A percentile compares a stretch with the other conserved stretches of the same genome.
These are phyloP conservation scores for Neonectria faginata DNA, from an alignment of 2,329 filamentous ascomycete genomes.

Conservation along the genomic window DNA sequence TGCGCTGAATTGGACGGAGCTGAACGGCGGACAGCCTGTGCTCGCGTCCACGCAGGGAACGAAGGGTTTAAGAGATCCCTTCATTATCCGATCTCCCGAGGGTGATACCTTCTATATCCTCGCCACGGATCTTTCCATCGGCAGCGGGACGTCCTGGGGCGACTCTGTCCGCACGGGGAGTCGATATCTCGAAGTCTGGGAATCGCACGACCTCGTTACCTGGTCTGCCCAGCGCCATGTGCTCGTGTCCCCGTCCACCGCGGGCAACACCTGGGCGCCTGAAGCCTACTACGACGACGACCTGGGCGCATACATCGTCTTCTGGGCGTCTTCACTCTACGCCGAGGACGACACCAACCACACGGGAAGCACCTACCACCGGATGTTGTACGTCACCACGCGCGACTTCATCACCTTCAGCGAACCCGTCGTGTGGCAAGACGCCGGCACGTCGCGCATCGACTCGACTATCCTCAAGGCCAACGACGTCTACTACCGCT, in stretches of 20 bases:
- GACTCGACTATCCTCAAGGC: slow-evolving; percentile 63
- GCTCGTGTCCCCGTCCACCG: slow-evolving; percentile 60
- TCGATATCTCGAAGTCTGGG: slow-evolving; percentile 65
- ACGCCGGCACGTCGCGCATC: slow-evolving; percentile 62
- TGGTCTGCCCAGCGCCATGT: slow-evolving; percentile 65
- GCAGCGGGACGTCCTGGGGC: slow-evolving; percentile 64
- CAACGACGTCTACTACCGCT: slow-evolving; percentile 59
- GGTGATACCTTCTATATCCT: slow-evolving; percentile 64
- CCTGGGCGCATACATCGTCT: slow-evolving; percentile 57
- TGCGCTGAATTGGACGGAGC: slow-evolving; percentile 61
- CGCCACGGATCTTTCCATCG: slow-evolving; percentile 65
- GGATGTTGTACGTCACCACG: slow-evolving; percentile 65
- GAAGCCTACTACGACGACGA: slow-evolving; percentile 62
- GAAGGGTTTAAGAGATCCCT: slow-evolving; percentile 63
- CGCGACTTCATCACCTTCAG: slow-evolving; percentile 63
- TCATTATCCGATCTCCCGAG: slow-evolving; percentile 63
- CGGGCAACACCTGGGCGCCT: slow-evolving; percentile 66
- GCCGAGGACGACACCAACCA: slow-evolving; percentile 54
- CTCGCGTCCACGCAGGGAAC: slow-evolving; percentile 61
- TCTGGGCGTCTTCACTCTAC: slow-evolving; percentile 61
- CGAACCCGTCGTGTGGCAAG: slow-evolving; percentile 62
- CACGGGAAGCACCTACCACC: slow-evolving; percentile 59
- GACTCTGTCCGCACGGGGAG: slow-evolving; percentile 60
- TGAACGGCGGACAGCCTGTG: slow-evolving; percentile 61
- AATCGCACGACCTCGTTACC: slow-evolving; percentile 61